These are phyloP conservation scores for Nicotiana noctiflora DNA, from an alignment of 257 asterid species.

Conservation along the genomic window DNA sequence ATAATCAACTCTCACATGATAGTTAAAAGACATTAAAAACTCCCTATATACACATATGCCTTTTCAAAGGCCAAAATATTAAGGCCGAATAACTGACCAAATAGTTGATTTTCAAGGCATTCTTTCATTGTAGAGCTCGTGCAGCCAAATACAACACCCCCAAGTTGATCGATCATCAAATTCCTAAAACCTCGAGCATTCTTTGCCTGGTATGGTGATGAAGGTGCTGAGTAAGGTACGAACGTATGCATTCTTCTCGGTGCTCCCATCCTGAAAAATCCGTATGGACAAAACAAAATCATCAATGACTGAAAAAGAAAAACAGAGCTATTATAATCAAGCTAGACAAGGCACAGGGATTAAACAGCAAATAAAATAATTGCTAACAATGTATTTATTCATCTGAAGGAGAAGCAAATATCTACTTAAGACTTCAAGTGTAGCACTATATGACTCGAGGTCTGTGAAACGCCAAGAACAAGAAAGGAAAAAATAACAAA, in stretches of 20 bases:
- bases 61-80: neutral
- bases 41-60: neutral
- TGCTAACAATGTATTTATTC: neutral
- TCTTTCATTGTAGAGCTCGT: constrained; percentile 21
- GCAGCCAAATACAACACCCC: constrained; percentile 46
- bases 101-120: constrained; percentile 29
- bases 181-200: constrained; percentile 13
- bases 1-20: neutral
- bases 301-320: neutral
- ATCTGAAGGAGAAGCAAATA: neutral
- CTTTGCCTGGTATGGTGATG: neutral
- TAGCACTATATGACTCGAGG: neutral
- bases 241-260: constrained; percentile 22
- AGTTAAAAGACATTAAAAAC: neutral
- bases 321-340: neutral
- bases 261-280: constrained; percentile 40
- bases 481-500: neutral
- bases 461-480: neutral
- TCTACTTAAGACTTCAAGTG: neutral
- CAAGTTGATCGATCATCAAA: constrained; percentile 26
- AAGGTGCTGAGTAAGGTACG: constrained; percentile 11
- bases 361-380: neutral
- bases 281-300: neutral
- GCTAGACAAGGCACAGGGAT: neutral
- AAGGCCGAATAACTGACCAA: constrained; percentile 23